Evolutionary conservation across 129 eudicot species (phyloP), one percentile per base, ranked within the genome.

Genomic region (Arctium minus): DNA sequence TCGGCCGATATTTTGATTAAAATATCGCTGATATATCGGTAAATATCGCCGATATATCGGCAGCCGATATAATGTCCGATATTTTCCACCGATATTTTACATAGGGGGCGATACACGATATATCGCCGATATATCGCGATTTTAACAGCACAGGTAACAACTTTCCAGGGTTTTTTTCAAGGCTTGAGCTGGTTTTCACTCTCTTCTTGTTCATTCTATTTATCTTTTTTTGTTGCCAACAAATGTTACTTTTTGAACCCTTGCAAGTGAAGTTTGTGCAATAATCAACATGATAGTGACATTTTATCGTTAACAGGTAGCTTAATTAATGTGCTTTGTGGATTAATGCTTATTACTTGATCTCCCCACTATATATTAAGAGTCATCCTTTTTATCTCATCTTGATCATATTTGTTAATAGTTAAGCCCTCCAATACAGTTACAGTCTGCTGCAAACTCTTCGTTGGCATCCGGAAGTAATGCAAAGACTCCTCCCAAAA

Each of bases 401-500:
- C 29, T 60, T 60, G 68, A 5, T 60, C 68, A n/a, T 30, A 29
- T 75, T 70, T 69, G 77, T 27, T 78, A 22, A 82, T 44, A 79
- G 87, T 79, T 86, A 37, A 82, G 79, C 65, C 73, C 88, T 39
- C 87, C 72, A 83, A 85, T 83, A 35, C 80, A 83, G 80, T 84
- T 83, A 40, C 80, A 83, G 79, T 82, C 93, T 70, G 76, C 85
- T 69, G 84, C 83, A 48, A 86, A 80, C 30, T 70, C 92, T 78
- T 71, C 90, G 10, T 70, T 84, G 76, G 92, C 76, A 11, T 40
- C 86, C 4, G 91, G 85, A 46, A 87, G 69, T 79, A 91, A 82
- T 86, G 80, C 89, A 48, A 96, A 93, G 89, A 85, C 92, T 18
- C 87, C 90, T 37, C 80, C 88, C 5, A 89, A 90, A 80, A 95